phyloP scores from a whole-genome alignment of 2,329 filamentous ascomycete species.

The Taxawa tesnikishii region DNA sequence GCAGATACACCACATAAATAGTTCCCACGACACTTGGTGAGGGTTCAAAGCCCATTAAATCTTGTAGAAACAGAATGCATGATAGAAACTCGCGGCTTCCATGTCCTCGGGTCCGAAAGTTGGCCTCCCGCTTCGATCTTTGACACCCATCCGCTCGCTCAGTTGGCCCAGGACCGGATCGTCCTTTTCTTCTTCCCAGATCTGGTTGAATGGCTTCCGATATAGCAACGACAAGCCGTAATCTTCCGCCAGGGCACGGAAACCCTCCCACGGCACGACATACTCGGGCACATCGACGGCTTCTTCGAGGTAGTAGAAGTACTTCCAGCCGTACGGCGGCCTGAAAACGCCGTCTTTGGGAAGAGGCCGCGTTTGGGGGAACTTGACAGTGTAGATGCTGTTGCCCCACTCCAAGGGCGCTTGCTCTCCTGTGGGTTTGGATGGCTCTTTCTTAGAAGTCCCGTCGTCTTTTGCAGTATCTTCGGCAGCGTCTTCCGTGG shows the following conservation, averaged over 20 bases:
- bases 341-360: slow-evolving; percentile 83
- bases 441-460: slow-evolving; percentile 6
- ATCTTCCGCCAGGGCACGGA: slow-evolving; percentile 88
- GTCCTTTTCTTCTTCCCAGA: slow-evolving; percentile 86
- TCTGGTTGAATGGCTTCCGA: slow-evolving; percentile 77
- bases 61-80: slow-evolving; percentile 96
- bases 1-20: no score
- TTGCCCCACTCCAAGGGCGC: slow-evolving; percentile 72
- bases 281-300: slow-evolving; percentile 96
- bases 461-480: slow-evolving; percentile 9
- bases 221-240: slow-evolving; percentile 95
- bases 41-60: no score
- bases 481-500: slow-evolving; percentile 15
- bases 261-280: slow-evolving; percentile 95
- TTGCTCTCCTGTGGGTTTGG: slow-evolving; percentile 31
- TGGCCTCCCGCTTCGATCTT: slow-evolving; percentile 55
- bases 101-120: slow-evolving; percentile 75
- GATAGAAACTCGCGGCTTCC: slow-evolving; percentile 82
- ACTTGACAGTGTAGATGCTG: slow-evolving; percentile 79
- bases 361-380: slow-evolving; percentile 50
- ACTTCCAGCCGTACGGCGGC: slow-evolving; percentile 94
- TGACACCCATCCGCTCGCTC: slow-evolving; percentile 92
- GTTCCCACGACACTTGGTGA: no score
- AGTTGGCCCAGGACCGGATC: slow-evolving; percentile 68
- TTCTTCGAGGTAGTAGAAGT: slow-evolving; percentile 91